Base-by-base conservation (phyloP, 2,329 filamentous ascomycete genomes). In the Pseudocercospora musae region DNA sequence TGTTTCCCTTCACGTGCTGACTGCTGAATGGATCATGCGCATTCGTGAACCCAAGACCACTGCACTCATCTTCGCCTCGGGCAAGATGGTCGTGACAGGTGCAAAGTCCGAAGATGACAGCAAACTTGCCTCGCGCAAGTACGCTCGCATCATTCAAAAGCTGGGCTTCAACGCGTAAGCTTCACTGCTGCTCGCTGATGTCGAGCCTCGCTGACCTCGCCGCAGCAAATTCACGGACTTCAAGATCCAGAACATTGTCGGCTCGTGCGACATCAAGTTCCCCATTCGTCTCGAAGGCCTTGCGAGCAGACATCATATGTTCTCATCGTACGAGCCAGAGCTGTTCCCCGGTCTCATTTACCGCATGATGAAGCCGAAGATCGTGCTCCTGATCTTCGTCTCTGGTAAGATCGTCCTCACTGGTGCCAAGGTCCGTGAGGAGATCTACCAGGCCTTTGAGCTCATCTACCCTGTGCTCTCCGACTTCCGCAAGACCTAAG, bases 311-410 rank as follows among this genome's bases (percentile, higher is more conserved):
- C 95, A 99, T 85, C 94, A 98, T 84, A 96, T 96, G 82, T 99
- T 98, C 87, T 96, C 91, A 80, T 97, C 93, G 62, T 99, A 99
- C 79, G 95, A 99, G 60, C 95, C 95, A 70, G 95, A 99, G 77
- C 79, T 99, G 77, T 99, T 98, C 86, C 95, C 95, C 74, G 95
- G 95, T 87, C 88, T 99, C 57, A 99, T 99, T 81, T 99, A 99
- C 81, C 92, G 95, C 78, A 99, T 99, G 95, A 97, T 98, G 84
- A 98, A 98, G 84, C 95, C 95, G 20, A 98, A 98, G 87, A 96
- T 98, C 55, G 94, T 98, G 58, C 87, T 98, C 25, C 83, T 98
- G 75, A 71, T 99, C 78, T 98, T 98, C 82, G 94, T 98, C 73
- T 95, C 90, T 74, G 95, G 94, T 75, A 98, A 98, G 85, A 98